Evolutionary conservation across 1,139 yeast genomes (phyloP), one percentile per base, ranked within the genome.

Genomic region (Zygosaccharomyces sapae): DNA sequence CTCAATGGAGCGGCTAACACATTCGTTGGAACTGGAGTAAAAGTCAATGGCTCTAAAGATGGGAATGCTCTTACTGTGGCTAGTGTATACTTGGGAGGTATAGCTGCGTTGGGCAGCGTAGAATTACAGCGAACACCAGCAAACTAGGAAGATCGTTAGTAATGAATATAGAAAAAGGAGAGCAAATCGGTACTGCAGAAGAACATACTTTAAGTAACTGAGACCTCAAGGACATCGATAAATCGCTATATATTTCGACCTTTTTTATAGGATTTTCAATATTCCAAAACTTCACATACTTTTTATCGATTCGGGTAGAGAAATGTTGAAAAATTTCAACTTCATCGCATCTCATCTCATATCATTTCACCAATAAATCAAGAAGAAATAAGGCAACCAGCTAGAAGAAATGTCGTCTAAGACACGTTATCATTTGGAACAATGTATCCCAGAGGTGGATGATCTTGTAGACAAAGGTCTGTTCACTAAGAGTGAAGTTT

Each of bases 391-490:
- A 22, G 30, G 29, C 9, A 22, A 33, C n/a, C 30, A 22, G 31
- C 18, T 29, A 13, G 25, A 10, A 9, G 55, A 29, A 41, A 84
- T 83, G 90, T 78, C 88, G 20, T 86, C 86, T 44, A 83, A 82
- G 58, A 83, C 85, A 22, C 77, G 95, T 67, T 85, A 79, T 67
- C 83, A 81, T 64, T 71, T 86, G 66, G 95, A 86, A 68, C 89
- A 82, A 66, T 77, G 90, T 6, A 90, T 92, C 61, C 96, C 96
- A 0, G 99, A 94, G 69, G 76, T 94, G 50, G 92, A 89, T 61
- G 98, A 92, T 63, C 77, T 94, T 42, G 81, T 84, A 53, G 79
- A 77, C 52, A 85, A 87, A 62, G 92, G 90, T 1, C 72, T 94
- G 13, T 94, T 92, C 66, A 82, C 78, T 34, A 81, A 83, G 60